A percentile compares a stretch with the other conserved stretches of the same genome.
Evolutionary conservation across 257 asterid species (phyloP).

Genomic region (Echium plantagineum): DNA sequence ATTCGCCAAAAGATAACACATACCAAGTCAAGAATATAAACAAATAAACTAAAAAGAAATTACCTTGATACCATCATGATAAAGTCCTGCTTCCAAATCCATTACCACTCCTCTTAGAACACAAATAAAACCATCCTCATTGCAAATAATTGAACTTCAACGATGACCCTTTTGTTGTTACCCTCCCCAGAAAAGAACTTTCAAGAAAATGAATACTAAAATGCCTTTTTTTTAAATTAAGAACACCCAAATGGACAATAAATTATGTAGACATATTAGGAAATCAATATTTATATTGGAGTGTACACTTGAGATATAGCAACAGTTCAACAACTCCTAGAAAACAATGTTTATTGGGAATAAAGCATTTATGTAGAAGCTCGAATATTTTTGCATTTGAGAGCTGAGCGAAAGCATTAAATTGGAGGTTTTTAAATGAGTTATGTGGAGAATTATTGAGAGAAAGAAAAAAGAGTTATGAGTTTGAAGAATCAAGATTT

Average conservation of each 20-base stretch:
- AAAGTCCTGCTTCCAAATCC: slow-evolving; percentile 66
- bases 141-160: slow-evolving; percentile 24
- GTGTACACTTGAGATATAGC: neutral
- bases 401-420: neutral
- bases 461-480: no score
- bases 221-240: neutral
- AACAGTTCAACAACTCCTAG: neutral
- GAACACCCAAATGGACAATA: slow-evolving; percentile 1
- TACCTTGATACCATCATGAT: slow-evolving; percentile 56
- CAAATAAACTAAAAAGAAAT: slow-evolving; percentile 14
- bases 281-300: neutral
- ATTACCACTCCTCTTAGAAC: slow-evolving; percentile 30
- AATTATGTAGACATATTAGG: slow-evolving; percentile 12
- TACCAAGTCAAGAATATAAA: slow-evolving; percentile 9
- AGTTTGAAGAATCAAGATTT: no score
- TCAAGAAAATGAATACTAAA: slow-evolving; percentile 12
- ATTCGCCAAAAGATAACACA: slow-evolving; percentile 7
- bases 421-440: no score
- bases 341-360: neutral
- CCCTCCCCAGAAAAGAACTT: slow-evolving; percentile 25
- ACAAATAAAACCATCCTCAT: slow-evolving; percentile 29
- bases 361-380: no score
- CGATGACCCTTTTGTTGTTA: slow-evolving; percentile 19
- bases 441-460: neutral
- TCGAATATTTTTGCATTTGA: neutral